These are phyloP conservation scores for Phycomyces nitens DNA, from an alignment of 192 early-diverging fungal genomes.

Conservation along the genomic window DNA sequence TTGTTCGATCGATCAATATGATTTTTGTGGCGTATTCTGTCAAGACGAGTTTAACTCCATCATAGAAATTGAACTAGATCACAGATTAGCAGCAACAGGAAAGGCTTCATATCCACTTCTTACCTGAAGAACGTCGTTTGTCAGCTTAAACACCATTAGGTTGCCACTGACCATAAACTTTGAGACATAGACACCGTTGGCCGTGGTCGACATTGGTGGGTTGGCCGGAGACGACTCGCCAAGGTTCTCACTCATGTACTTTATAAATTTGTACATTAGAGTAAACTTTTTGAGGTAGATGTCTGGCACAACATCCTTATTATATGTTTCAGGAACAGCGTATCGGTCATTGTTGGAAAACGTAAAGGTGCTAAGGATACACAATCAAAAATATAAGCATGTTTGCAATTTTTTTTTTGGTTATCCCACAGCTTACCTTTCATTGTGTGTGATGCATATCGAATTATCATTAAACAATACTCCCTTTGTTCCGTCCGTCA, in stretches of 20 bases:
- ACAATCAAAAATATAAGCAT: slow-evolving; percentile 25
- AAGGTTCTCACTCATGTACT: slow-evolving; percentile 62
- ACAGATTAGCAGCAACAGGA: too few species aligned
- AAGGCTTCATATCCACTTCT: too few species aligned
- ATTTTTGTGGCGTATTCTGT: neutral
- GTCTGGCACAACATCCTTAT: slow-evolving; percentile 35
- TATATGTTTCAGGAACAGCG: slow-evolving; percentile 29
- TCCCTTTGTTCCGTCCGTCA: slow-evolving; percentile 81
- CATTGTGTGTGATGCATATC: slow-evolving; percentile 46
- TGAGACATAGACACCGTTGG: slow-evolving; percentile 45
- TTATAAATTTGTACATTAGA: slow-evolving; percentile 53
- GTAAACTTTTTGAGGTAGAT: slow-evolving; percentile 59
- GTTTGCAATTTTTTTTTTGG: slow-evolving; percentile 56
- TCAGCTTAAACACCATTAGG: slow-evolving; percentile 64
- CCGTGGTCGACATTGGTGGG: neutral
- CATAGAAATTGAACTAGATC: slow-evolving; percentile 4
- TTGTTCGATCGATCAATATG: too few species aligned
- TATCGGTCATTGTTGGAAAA: slow-evolving; percentile 33
- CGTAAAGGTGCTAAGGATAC: slow-evolving; percentile 36
- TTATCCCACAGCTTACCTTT: slow-evolving; percentile 37
- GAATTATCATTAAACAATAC: slow-evolving; percentile 89
- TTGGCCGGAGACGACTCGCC: slow-evolving; percentile 15
- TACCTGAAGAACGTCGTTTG: slow-evolving; percentile 68
- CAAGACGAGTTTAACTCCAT: neutral
- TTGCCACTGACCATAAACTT: slow-evolving; percentile 63